Base-by-base conservation (phyloP, 768 basidiomycete genomes). In the Agaricus blazei region DNA sequence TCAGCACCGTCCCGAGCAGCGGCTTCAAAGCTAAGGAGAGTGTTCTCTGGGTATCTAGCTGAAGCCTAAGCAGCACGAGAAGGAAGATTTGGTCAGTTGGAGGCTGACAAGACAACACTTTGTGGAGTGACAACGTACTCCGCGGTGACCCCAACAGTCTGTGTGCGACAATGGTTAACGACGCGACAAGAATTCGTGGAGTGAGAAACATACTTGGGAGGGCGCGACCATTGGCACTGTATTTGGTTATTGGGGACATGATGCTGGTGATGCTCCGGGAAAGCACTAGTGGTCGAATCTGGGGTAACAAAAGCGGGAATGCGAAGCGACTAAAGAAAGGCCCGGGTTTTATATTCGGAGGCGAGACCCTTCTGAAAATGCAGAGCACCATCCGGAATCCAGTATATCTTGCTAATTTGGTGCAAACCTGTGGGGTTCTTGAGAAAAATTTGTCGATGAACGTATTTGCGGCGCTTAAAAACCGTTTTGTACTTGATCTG, bases 1-100 rank as follows among this genome's bases (percentile, higher is more conserved):
- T 99, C 93, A 45, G 93, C 88, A 58, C 96, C 96, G 74, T 97
- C 94, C 46, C 85, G 84, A 59, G 97, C 93, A 66, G 96, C 96
- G 60, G 90, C 90, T 68, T 92, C 86, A 72, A 98, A 98, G 73
- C 90, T 93, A 36, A 91, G 91, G 59, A 94, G 81, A 48, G 94
- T 96, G 76, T 98, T 98, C 72, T 98, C 96, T 3, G 93, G 92
- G 70, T 81, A 93, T 15, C 80, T 76, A 24, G 90, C 82, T 26
- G 91, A 93, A 46, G 93, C 93, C 92, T 93, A 63, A 11, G 36
- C 8, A 36, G 37, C 36, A 31, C 36, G 14, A 40, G 19, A 9
- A 9, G 44, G 29, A 43, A 29, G 2, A 41, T 27, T 43, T 12
- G 31, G 42, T 37, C 15, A n/a, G 31, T 40, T 37, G 26, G 9